Conservation (phyloP, 2,329 filamentous ascomycete genomes). For the Saccharata proteae region DNA sequence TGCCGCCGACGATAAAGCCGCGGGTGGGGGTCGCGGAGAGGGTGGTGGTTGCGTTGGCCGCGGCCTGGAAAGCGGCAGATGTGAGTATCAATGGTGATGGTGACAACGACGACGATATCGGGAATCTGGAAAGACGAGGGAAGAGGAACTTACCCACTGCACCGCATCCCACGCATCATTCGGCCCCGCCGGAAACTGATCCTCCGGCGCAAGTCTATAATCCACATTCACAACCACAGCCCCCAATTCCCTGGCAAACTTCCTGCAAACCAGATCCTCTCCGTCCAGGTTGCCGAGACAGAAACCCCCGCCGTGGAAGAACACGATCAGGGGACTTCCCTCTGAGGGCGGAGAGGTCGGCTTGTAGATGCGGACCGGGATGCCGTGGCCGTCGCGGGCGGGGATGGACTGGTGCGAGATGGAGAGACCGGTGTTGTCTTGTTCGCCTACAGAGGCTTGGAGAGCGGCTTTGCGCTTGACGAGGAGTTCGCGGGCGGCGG, state of each 20-base stretch:
- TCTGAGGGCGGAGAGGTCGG: background rate
- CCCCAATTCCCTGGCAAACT: background rate
- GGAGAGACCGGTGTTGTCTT: slow-evolving; percentile 11
- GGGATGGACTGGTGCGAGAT: slow-evolving; percentile 13
- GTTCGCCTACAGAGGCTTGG: background rate
- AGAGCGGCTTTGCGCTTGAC: no score
- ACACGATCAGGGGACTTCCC: slow-evolving; percentile 11
- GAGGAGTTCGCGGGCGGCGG: no score
- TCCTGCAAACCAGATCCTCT: slow-evolving; percentile 8
- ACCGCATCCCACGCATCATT: background rate
- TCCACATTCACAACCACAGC: slow-evolving; percentile 2
- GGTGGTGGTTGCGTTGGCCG: background rate
- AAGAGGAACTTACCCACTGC: background rate
- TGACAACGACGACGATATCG: no score
- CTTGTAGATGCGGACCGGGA: slow-evolving; percentile 15
- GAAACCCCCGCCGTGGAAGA: slow-evolving; percentile 17
- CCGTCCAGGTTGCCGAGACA: slow-evolving; percentile 14
- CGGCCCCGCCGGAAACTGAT: background rate
- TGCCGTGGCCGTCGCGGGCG: slow-evolving; percentile 13
- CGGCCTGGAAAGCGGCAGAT: background rate
- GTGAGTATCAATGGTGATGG: no score
- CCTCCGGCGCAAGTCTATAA: slow-evolving; percentile 1
- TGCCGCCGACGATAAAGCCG: slow-evolving; percentile 1
- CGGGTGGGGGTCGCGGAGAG: background rate
- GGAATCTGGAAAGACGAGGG: no score